These are phyloP conservation scores for Dysphania ambrosioides DNA, from an alignment of 148 eudicot genomes.

Conservation along the genomic window DNA sequence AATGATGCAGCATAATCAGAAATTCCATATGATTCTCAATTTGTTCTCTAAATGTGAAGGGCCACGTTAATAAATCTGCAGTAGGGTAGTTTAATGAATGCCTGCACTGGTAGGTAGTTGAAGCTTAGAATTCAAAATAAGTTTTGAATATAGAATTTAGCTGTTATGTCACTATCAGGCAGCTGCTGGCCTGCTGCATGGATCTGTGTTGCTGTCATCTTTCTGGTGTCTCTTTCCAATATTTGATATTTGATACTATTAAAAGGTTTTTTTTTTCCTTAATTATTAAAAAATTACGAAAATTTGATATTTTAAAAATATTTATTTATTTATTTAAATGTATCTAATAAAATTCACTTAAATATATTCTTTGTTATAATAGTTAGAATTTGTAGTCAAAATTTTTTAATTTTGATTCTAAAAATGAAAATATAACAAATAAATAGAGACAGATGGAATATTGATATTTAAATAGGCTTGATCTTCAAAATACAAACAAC, in stretches of 20 bases:
- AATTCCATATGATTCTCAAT: neutral
- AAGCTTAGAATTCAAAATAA: neutral
- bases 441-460: too few species aligned
- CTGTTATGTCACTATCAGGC: conserved; percentile 9
- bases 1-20: too few species aligned
- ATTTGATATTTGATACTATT: neutral
- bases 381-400: too few species aligned
- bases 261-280: too few species aligned
- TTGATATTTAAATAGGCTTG: neutral
- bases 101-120: neutral
- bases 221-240: neutral
- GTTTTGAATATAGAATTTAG: neutral
- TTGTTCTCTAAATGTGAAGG: neutral
- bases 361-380: too few species aligned
- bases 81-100: neutral
- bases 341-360: too few species aligned
- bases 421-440: too few species aligned
- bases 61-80: neutral
- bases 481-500: neutral
- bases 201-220: conserved; percentile 7
- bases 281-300: too few species aligned
- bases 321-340: too few species aligned
- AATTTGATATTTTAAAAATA: too few species aligned
- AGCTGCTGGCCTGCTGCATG: conserved; percentile 13
- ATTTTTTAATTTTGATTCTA: too few species aligned